Base-by-base conservation (phyloP, 352 stramenopile species). In the Phytophthora pinifolia region DNA sequence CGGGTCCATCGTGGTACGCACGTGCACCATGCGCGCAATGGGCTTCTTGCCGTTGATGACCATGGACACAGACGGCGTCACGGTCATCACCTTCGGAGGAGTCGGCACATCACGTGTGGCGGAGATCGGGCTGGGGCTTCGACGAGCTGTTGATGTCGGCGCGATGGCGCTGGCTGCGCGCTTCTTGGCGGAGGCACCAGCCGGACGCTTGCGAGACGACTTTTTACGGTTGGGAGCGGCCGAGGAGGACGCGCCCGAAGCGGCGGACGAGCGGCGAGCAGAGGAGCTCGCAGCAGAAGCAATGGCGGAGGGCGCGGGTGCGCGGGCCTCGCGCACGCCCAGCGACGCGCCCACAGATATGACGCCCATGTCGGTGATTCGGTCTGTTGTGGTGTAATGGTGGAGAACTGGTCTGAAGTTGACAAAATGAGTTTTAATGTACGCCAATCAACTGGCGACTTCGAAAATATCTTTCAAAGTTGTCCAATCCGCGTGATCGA, bases 271-370 rank as follows among this genome's bases (percentile, higher is more conserved):
- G 5, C 52, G 57, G 20, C 56, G 57, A 18, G 31, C 13, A 12
- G 50, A 57, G 6, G 49, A 13, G 1, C 3, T 39, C 3, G 38
- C 25, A 9, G 41, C 44, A 2, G 54, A 22, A 3, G 33, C 14
- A 6, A 36, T 37, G 0, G 37, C 31, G 14, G 35, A 17, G 31
- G 46, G 39, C 27, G 53, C 54, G 6, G 6, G 36, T 0, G 49
- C 39, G 15, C 32, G 57, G 4, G 63, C 69, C 25, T 73, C 67
- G 32, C 70, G 72, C 33, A 92, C 79, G 63, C 82, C 82, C 27
- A 92, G 67, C 47, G 82, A 89, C 54, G 82, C 82, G 38, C 82
- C 82, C 14, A 92, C 67, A 12, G 82, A 89, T 70, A 92, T 92
- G 22, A 92, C 71, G 52, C 82, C 82, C 82, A 92, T 92, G 13